Percentiles rank a stretch among this genome's conserved stretches.
Conservation (phyloP, 139 green algal species). For the Astrephomene gubernaculifera region DNA sequence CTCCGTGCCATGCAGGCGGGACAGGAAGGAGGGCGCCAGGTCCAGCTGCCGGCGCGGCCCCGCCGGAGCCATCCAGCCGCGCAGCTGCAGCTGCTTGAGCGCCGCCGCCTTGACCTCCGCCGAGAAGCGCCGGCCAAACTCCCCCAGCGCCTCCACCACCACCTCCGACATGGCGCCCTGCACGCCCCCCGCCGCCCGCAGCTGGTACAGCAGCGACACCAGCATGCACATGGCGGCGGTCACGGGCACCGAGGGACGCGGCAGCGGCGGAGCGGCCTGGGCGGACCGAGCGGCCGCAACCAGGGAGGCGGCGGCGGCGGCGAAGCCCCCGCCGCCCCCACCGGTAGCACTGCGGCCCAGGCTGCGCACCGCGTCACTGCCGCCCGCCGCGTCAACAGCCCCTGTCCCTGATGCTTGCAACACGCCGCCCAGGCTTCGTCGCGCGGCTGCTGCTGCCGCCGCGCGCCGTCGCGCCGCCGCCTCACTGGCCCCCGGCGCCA, state of each 20-base stretch:
- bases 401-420: neutral
- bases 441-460: neutral
- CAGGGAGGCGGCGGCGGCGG: too few species aligned
- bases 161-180: neutral
- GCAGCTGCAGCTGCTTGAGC: slow-evolving; percentile 39
- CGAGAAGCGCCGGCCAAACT: slow-evolving; percentile 27
- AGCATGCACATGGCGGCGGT: slow-evolving; percentile 22
- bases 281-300: neutral
- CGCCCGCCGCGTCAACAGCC: neutral
- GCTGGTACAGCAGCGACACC: slow-evolving; percentile 31
- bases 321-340: neutral
- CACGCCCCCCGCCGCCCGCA: neutral
- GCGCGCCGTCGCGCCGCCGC: neutral
- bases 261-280: neutral
- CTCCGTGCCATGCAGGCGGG: slow-evolving; percentile 16
- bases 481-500: neutral
- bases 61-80: slow-evolving; percentile 19
- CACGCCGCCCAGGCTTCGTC: slow-evolving; percentile 1
- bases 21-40: slow-evolving; percentile 9
- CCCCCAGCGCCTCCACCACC: slow-evolving; percentile 14
- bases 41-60: slow-evolving; percentile 14
- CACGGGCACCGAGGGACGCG: neutral
- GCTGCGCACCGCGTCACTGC: neutral
- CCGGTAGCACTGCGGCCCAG: neutral
- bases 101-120: slow-evolving; percentile 4